Conservation (phyloP, 1,139 yeast species). For the Pichia sp. region DNA sequence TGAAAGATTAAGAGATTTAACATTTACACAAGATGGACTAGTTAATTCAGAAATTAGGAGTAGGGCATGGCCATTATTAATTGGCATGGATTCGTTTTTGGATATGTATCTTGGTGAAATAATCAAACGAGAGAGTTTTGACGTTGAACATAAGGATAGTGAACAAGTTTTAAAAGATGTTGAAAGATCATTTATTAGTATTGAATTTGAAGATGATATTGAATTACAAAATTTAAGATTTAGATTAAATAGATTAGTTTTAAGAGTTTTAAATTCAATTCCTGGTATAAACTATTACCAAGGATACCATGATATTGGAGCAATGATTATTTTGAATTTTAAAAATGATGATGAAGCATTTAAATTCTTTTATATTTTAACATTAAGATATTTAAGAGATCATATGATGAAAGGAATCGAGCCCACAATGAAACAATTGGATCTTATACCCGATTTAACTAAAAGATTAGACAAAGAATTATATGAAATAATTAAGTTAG, state of each 20-base stretch:
- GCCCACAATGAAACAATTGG: slow-evolving; percentile 59
- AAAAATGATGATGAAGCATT: slow-evolving; percentile 40
- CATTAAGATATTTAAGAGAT: slow-evolving; percentile 67
- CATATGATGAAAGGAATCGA: slow-evolving; percentile 71
- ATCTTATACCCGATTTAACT: slow-evolving; percentile 58
- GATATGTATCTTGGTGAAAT: slow-evolving; percentile 22
- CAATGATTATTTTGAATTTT: slow-evolving; percentile 56
- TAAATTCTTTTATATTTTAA: slow-evolving; percentile 47
- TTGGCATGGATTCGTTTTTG: slow-evolving; percentile 2
- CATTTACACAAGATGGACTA: slow-evolving; percentile 42
- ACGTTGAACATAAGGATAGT: slow-evolving; percentile 55
- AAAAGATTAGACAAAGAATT: slow-evolving; percentile 44
- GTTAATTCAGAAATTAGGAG: slow-evolving; percentile 37
- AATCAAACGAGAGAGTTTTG: not conserved
- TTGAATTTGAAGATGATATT: slow-evolving; percentile 18
- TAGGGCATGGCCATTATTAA: slow-evolving; percentile 43
- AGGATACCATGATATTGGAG: slow-evolving; percentile 86
- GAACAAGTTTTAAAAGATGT: slow-evolving; percentile 76
- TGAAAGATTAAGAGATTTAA: slow-evolving; percentile 17
- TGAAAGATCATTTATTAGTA: slow-evolving; percentile 53
- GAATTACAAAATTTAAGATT: slow-evolving; percentile 30
- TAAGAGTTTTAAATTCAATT: slow-evolving; percentile 50
- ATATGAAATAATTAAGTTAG: slow-evolving; percentile 41
- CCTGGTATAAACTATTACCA: slow-evolving; percentile 75
- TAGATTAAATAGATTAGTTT: slow-evolving; percentile 43